Evolutionary conservation across 805 yeast genomes (phyloP).

Genomic region (Lachancea fermentati): DNA sequence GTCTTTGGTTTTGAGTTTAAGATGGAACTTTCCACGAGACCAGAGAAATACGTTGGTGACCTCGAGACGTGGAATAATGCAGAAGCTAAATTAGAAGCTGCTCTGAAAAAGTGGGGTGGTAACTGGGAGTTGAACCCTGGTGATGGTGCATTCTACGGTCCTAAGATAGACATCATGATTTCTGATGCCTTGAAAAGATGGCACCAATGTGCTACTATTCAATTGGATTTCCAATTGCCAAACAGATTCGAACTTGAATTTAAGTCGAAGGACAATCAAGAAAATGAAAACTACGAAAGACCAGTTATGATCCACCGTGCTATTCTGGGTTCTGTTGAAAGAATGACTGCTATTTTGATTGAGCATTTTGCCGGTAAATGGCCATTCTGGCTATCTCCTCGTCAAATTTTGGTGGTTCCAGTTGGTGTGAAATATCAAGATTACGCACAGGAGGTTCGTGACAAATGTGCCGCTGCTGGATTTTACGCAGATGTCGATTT

Average conservation of each 20-base stretch:
- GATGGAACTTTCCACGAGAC: slow-evolving; percentile 96
- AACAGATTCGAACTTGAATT: slow-evolving; percentile 85
- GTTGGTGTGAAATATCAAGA: slow-evolving; percentile 91
- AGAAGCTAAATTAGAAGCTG: slow-evolving; percentile 74
- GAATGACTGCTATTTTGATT: slow-evolving; percentile 97
- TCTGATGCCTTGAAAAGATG: slow-evolving; percentile 92
- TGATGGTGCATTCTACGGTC: slow-evolving; percentile 96
- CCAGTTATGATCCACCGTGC: slow-evolving; percentile 99
- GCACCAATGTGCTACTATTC: slow-evolving; percentile 99
- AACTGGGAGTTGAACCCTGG: slow-evolving; percentile 94
- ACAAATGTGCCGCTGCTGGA: slow-evolving; percentile 61
- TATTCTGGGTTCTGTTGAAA: slow-evolving; percentile 94
- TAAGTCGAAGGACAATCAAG: slow-evolving; percentile 57
- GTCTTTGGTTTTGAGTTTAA: slow-evolving; percentile 90
- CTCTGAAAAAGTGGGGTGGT: slow-evolving; percentile 81
- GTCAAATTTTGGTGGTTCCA: slow-evolving; percentile 94
- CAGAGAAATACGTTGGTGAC: slow-evolving; percentile 94
- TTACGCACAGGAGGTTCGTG: slow-evolving; percentile 79
- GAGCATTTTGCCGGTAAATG: slow-evolving; percentile 99
- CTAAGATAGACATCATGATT: slow-evolving; percentile 94
- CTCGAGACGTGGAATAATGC: slow-evolving; percentile 91
- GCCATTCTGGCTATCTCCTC: slow-evolving; percentile 99
- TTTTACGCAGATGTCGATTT: slow-evolving; percentile 91
- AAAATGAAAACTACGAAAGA: slow-evolving; percentile 51
- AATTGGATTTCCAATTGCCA: slow-evolving; percentile 97